Conservation (phyloP, 176 grass and related monocot species). For the Aegilops longissima region DNA sequence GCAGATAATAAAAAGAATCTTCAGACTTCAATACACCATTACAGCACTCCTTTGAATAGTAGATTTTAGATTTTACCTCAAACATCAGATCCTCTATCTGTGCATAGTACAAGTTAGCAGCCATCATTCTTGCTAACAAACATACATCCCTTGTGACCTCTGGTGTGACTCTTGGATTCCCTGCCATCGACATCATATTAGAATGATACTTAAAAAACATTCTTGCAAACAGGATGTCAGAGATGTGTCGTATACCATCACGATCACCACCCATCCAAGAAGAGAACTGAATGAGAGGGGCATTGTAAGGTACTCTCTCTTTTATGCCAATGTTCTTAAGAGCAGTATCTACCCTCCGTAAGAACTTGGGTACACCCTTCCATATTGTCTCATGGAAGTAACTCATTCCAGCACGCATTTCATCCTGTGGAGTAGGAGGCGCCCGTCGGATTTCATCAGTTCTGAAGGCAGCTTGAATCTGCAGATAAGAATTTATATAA, state of each 20-base stretch:
- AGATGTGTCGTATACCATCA: constrained; percentile 59
- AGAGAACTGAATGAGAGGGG: constrained; percentile 92
- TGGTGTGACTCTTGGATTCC: constrained; percentile 96
- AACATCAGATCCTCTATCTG: constrained; percentile 98
- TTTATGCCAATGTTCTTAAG: constrained; percentile 94
- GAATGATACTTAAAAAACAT: constrained; percentile 4
- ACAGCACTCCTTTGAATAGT: neutral
- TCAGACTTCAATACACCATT: constrained; percentile 18
- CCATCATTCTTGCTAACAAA: constrained; percentile 97
- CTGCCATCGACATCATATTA: constrained; percentile 47
- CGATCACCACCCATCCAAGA: constrained; percentile 99
- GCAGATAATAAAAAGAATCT: constrained; percentile 27
- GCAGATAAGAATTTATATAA: constrained; percentile 8
- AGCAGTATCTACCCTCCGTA: constrained; percentile 88
- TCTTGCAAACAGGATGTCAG: constrained; percentile 1
- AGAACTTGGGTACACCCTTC: constrained; percentile 96
- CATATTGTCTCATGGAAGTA: constrained; percentile 99
- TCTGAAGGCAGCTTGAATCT: constrained; percentile 99
- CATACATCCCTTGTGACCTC: constrained; percentile 99
- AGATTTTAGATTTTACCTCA: constrained; percentile 55
- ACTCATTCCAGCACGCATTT: constrained; percentile 95
- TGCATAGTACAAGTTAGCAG: constrained; percentile 92
- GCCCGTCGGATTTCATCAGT: constrained; percentile 91
- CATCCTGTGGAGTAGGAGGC: constrained; percentile 92
- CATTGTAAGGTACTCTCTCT: constrained; percentile 90